phyloP scores from a whole-genome alignment of 2,329 filamentous ascomycete species.

The Emmonsia crescens region DNA sequence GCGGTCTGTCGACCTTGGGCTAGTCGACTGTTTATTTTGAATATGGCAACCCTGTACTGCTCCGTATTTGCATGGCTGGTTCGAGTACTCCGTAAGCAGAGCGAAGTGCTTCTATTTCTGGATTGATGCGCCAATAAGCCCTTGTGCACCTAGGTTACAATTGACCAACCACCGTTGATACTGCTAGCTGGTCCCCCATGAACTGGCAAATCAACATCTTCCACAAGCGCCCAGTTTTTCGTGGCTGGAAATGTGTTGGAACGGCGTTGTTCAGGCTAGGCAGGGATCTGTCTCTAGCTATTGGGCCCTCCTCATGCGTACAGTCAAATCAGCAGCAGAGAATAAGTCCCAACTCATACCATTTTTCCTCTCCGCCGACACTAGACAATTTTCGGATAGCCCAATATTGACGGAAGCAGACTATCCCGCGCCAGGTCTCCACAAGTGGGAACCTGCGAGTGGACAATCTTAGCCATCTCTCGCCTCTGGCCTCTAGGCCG shows the following conservation, averaged over 20 bases:
- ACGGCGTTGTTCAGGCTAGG: background rate
- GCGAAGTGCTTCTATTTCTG: background rate
- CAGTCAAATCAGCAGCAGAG: background rate
- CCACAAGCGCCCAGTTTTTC: background rate
- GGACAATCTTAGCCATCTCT: background rate
- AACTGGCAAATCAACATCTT: background rate
- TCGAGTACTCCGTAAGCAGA: background rate
- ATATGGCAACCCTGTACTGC: background rate
- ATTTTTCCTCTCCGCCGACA: background rate
- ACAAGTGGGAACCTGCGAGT: background rate
- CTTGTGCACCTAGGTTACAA: background rate
- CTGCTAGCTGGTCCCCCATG: background rate
- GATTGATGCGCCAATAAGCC: background rate
- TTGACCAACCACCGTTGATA: background rate
- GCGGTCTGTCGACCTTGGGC: background rate
- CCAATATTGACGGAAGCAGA: background rate
- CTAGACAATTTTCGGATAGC: background rate
- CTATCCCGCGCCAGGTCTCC: background rate
- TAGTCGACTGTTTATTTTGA: background rate
- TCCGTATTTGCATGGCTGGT: background rate
- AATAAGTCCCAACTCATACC: background rate
- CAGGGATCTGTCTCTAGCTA: background rate
- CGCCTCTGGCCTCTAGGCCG: background rate
- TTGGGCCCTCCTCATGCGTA: background rate
- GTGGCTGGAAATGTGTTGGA: background rate